Base-by-base conservation (phyloP, 2,329 filamentous ascomycete genomes). In the Drechslerella dactyloides region DNA sequence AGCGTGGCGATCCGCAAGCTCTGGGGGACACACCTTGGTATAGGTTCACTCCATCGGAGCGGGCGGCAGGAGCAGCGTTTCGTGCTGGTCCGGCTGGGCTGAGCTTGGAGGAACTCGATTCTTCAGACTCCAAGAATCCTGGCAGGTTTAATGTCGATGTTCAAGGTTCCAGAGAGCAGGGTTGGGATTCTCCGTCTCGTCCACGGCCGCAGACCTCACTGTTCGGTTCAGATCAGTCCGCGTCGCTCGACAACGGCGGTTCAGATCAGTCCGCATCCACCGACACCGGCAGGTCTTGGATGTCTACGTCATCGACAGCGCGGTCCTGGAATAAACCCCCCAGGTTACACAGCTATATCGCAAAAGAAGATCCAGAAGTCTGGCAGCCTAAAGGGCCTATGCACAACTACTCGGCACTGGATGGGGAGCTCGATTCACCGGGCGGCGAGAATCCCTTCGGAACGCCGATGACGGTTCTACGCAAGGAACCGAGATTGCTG, bases 401-500 rank as follows among this genome's bases (percentile, higher is more conserved):
- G 17, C 15, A 44, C 40, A 15, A 13, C 5, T 17, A 6, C 40
- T 44, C 40, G 13, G 40, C 3, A 44, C 13, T 17, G 3, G 27
- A 33, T 23, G 13, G 24, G n/a, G 23, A 30, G 15, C 11, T 33
- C n/a, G 21, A 19, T 11, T 37, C 23, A 10, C 30, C 30, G n/a
- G 48, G 50, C 4, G 24, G 19, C 7, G 21, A 44, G 19, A 27
- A 7, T 2, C n/a, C 40, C 3, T 58, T 30, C 13, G 27, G 44
- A 27, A 27, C 27, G 30, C 27, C 24, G 15, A 37, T 66, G 2
- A 59, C 54, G 1, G 21, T 57, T 44, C 2, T 55, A 2, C 52
- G 56, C 48, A 63, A 57, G 48, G n/a, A 17, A 15, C 46, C 66
- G 40, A 70, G 17, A 37, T 58, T 50, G n/a, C 44, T 70, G 21